Evolutionary conservation across 352 stramenopile species (phyloP), one percentile per base, ranked within the genome.

Genomic region (Phytophthora melonis): DNA sequence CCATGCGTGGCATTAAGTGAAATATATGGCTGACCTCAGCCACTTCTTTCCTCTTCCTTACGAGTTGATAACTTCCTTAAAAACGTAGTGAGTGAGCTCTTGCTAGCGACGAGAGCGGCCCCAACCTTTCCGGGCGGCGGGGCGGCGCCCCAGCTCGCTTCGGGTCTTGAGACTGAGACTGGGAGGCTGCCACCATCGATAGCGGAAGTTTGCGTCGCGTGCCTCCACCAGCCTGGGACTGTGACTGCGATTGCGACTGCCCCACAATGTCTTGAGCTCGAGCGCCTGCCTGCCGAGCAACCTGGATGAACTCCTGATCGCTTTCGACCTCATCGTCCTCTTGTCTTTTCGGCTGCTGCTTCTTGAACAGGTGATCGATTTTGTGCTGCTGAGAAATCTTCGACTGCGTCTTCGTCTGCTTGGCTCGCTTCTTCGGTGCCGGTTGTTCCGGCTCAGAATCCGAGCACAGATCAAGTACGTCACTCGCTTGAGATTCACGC

Each of bases 201-300:
- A 94, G 47, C 30, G 87, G 87, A 39, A 94, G 63, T 61, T 91
- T 94, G 56, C 87, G 84, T 5, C 88, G 81, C 52, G 87, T 88
- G 14, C 58, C 59, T 13, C 23, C 64, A 39, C 64, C 43, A 23
- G 62, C 61, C 52, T 90, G 79, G 21, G 75, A 83, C 52, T 86
- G 73, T n/a, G 82, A 80, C 39, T 90, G 72, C 21, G 74, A 77
- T 52, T 84, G 75, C 25, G 74, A 79, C 5, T 66, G 70, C 3
- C 54, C 58, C 43, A 79, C 60, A 43, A 66, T 68, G 57, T 70
- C 65, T 72, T 69, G 27, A 21, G 45, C 19, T 45, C 18, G 50
- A 68, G 43, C 11, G 16, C 58, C 39, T 59, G 56, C 3, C 50
- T 57, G 14, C 36, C 70, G 66, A 7, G 79, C 77, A 30, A 93